Base-by-base conservation (phyloP, 257 asterid genomes). In the Prunella vulgaris region DNA sequence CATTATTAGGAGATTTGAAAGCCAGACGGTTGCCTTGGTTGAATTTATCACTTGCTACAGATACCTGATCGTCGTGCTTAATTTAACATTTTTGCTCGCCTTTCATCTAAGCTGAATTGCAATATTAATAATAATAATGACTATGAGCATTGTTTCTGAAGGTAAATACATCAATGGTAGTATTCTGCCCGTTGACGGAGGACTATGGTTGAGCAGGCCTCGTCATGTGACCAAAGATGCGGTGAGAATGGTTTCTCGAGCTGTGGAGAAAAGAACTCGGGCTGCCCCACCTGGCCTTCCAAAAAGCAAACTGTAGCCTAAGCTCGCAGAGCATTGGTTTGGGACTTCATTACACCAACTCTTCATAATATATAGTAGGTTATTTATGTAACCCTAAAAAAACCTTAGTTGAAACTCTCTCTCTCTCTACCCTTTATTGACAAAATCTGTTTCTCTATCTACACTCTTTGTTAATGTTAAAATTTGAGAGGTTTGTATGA, bases 101-200 rank as follows among this genome's bases (percentile, higher is more conserved):
- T 1, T 7, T 38, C 4, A 1, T 6, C 12, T 46, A 14, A n/a
- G 20, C n/a, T 6, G 9, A 46, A 46, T 4, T 46, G 53, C 53
- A n/a, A n/a, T 42, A 42, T 0, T 12, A 14, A 21, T 9, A n/a
- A n/a, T n/a, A 7, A 40, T 62, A 10, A 8, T 9, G 10, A 27
- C 5, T 48, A 18, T 17, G 54, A 40, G 15, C 5, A 0, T 42
- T 42, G 37, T 32, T 12, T 76, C 38, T 81, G 75, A 46, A 92
- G 98, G 96, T 7, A 89, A 92, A 80, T 82, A 80, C 64, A 68
- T 92, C 44, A 92, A 92, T 7, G 98, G 98, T 53, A 81, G 81
- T 42, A 85, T 78, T 24, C 27, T 89, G 73, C 76, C 80, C 1
- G 84, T 92, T 24, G 98, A 92, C 67, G 96, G 95, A 75, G 96